Base-by-base conservation (phyloP, 495 filamentous ascomycete species). In the Xylona heveae region DNA sequence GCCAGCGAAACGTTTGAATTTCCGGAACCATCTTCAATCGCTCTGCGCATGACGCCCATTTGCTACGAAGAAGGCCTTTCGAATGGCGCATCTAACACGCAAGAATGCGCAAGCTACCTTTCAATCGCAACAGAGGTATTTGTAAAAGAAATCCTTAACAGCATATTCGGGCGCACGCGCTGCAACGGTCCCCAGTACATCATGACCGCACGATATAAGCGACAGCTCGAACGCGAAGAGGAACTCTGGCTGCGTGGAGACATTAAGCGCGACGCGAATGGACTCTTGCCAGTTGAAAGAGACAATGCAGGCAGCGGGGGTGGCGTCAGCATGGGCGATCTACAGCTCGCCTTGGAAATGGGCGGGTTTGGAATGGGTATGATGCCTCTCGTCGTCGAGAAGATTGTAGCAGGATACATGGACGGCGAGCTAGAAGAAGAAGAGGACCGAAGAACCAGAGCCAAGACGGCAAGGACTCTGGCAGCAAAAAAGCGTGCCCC, bases 1-100 rank as follows among this genome's bases (percentile, higher is more conserved):
- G 78, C 78, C 18, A 66, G 72, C 22, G 88, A 95, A 52, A 84
- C 83, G 0, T 77, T 79, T 36, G 88, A 95, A 53, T 94, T 97
- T 45, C 88, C 88, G 9, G 80, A 90, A 41, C 53, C 66, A 6
- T 63, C 70, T 31, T 74, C 71, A 18, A 79, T 97, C 39, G 65
- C 78, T 42, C 62, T 68, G 13, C 78, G 84, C 35, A 90, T 95
- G 77, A 59, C 80, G 12, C 84, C 88, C 6, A 88, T 94, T 40
- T 92, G 81, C 53, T 93, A 91, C 52, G 88, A 93, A 52, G 66
- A 78, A 38, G 88, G 84, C 0, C 66, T 97, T 3, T 62, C 64
- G n/a, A 64, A 63, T 15, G 80, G 83, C 2, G 67, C 78, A 38
- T 56, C 66, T 5, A 47, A 71, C 4, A 68, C 78, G 18, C 78